A percentile compares a stretch with the other conserved stretches of the same genome.
phyloP scores from a whole-genome alignment of 2,329 filamentous ascomycete genomes.

The Fusarium sp. region DNA sequence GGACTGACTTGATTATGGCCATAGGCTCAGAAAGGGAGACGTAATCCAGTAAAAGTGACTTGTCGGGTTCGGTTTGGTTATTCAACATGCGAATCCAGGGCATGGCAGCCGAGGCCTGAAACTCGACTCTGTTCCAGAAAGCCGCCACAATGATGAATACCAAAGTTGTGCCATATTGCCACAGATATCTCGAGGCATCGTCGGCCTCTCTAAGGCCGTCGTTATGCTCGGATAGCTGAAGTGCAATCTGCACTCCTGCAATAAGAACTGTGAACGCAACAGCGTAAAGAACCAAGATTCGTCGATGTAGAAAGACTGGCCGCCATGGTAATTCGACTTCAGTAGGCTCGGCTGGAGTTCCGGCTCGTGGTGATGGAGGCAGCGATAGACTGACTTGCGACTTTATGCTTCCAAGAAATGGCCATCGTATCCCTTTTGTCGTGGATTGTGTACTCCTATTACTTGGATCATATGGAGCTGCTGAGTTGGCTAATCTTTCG shows the following conservation, averaged over 20 bases:
- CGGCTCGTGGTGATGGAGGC: conserved; percentile 23
- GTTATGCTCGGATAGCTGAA: conserved; percentile 50
- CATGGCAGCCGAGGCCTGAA: conserved; percentile 54
- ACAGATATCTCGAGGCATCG: conserved; percentile 51
- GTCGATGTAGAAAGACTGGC: conserved; percentile 53
- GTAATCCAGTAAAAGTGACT: conserved; percentile 55
- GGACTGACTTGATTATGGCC: conserved; percentile 47
- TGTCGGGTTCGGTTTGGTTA: conserved; percentile 47
- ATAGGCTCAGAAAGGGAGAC: conserved; percentile 48
- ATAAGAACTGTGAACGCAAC: conserved; percentile 48
- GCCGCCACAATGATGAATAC: conserved; percentile 51
- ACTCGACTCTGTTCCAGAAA: conserved; percentile 55
- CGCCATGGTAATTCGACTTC: conserved; percentile 52
- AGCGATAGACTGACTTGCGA: conserved; percentile 37
- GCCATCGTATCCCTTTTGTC: conserved; percentile 39
- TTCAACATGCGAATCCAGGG: conserved; percentile 55
- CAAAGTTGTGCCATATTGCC: conserved; percentile 53
- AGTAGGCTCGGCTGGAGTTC: conserved; percentile 37
- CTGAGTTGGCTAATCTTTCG: conserved; percentile 42
- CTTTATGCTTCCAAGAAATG: conserved; percentile 46
- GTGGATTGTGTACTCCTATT: conserved; percentile 19
- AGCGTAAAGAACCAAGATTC: conserved; percentile 49
- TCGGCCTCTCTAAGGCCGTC: conserved; percentile 48
- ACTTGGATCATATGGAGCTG: conserved; percentile 32
- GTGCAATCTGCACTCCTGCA: conserved; percentile 49